phyloP scores from a whole-genome alignment of 495 filamentous ascomycete species.

The Lasiosphaeria ovina region DNA sequence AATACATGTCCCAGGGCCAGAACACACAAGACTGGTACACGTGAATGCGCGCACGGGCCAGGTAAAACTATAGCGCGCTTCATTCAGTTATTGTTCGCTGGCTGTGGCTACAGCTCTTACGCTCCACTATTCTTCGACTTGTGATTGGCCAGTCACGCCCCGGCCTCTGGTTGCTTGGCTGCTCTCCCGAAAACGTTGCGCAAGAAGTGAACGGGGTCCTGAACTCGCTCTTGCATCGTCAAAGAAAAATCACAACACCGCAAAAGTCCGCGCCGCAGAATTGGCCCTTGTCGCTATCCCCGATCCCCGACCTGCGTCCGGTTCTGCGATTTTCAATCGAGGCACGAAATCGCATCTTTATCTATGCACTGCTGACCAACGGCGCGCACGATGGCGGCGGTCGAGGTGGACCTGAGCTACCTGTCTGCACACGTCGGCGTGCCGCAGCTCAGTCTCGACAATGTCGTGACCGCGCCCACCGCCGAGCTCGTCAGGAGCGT shows the following conservation, averaged over 20 bases:
- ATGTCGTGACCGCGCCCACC: conserved; percentile 70
- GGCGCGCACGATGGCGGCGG: conserved; percentile 65
- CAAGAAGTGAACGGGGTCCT: conserved; percentile 8
- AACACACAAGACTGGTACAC: too few species aligned
- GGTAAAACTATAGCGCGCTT: too few species aligned
- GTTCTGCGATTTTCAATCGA: conserved; percentile 2
- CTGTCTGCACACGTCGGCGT: conserved; percentile 72
- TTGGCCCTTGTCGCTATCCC: neutral
- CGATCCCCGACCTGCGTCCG: neutral
- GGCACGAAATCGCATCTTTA: neutral
- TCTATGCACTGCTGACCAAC: conserved; percentile 20
- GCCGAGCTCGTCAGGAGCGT: conserved; percentile 70
- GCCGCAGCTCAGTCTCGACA: conserved; percentile 62
- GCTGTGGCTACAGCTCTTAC: too few species aligned
- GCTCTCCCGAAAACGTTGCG: too few species aligned
- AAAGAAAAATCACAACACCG: conserved; percentile 18
- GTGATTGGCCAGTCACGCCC: too few species aligned
- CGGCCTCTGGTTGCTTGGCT: too few species aligned
- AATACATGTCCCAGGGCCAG: too few species aligned
- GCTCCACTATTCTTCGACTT: too few species aligned
- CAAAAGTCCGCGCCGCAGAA: neutral
- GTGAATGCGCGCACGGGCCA: too few species aligned
- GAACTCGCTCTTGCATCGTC: conserved; percentile 4
- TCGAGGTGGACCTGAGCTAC: conserved; percentile 70
- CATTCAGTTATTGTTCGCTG: too few species aligned